Conservation (phyloP, 768 basidiomycete genomes). For the Hypholoma sublateritium region DNA sequence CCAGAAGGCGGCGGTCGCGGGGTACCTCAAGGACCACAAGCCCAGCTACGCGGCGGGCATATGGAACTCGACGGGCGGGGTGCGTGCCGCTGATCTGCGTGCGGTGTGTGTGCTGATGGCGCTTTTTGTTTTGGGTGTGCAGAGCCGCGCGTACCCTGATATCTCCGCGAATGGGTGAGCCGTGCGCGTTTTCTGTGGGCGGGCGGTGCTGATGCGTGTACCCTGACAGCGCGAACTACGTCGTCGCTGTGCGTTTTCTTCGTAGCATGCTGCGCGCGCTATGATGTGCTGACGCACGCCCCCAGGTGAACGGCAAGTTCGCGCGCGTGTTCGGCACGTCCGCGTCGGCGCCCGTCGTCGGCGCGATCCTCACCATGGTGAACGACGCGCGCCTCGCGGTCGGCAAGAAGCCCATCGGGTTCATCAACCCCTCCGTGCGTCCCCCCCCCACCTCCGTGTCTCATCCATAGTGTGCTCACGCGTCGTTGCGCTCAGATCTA, state of each 20-base stretch:
- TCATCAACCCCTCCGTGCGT: constrained; percentile 43
- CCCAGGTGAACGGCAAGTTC: constrained; percentile 36
- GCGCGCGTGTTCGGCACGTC: constrained; percentile 46
- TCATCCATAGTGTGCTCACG: too few species aligned
- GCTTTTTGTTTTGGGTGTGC: background rate
- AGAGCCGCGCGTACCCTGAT: constrained; percentile 50
- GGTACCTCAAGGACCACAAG: constrained; percentile 33
- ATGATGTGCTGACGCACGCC: background rate
- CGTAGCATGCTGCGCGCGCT: background rate
- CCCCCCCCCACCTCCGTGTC: constrained; percentile 6
- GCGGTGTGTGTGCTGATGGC: background rate
- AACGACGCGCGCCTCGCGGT: constrained; percentile 48
- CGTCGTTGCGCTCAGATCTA: constrained; percentile 36
- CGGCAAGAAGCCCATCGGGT: constrained; percentile 45
- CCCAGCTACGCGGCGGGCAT: constrained; percentile 16
- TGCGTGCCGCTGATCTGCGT: constrained; percentile 13
- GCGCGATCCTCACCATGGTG: constrained; percentile 46
- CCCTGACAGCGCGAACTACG: constrained; percentile 38
- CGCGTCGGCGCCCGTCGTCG: constrained; percentile 47
- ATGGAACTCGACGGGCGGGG: constrained; percentile 34
- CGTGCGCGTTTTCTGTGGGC: background rate
- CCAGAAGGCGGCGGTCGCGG: constrained; percentile 35
- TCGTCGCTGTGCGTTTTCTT: constrained; percentile 32
- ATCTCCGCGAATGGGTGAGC: constrained; percentile 41
- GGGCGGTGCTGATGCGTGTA: background rate